Evolutionary conservation across 352 stramenopile genomes (phyloP).

Genomic region (Globisporangium abappressorium): DNA sequence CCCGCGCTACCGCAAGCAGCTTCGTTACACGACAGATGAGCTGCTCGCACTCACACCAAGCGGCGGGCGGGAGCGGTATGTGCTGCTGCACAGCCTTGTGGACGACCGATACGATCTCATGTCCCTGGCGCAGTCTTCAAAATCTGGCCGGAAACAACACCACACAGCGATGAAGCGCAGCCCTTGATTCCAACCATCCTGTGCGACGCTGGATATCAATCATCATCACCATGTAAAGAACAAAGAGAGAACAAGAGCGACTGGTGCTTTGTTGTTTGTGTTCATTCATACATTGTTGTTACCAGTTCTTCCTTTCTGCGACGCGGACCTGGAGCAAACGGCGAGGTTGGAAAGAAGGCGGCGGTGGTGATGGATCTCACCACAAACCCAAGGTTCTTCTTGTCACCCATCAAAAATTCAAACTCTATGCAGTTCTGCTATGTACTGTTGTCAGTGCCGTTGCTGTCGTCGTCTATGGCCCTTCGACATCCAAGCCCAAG

Average conservation of each 20-base stretch:
- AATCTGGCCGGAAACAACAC: constrained; percentile 30
- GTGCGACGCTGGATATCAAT: neutral
- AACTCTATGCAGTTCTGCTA: constrained; percentile 16
- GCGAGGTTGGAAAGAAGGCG: neutral
- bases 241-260: neutral
- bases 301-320: neutral
- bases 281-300: neutral
- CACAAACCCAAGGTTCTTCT: neutral
- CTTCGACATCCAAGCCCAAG: constrained; percentile 61
- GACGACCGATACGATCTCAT: constrained; percentile 88
- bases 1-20: constrained; percentile 77
- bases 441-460: neutral
- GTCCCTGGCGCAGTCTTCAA: constrained; percentile 58
- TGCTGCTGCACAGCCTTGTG: constrained; percentile 79
- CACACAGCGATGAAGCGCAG: constrained; percentile 13
- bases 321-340: constrained; percentile 2
- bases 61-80: constrained; percentile 64
- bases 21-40: constrained; percentile 80
- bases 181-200: constrained; percentile 3
- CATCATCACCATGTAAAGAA: constrained; percentile 1
- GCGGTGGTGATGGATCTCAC: neutral
- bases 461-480: constrained; percentile 27
- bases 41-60: constrained; percentile 53
- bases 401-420: neutral
- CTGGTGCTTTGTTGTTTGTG: neutral